Conservation (phyloP, 179 eudicot species). For the Sideroxylon spinosum region DNA sequence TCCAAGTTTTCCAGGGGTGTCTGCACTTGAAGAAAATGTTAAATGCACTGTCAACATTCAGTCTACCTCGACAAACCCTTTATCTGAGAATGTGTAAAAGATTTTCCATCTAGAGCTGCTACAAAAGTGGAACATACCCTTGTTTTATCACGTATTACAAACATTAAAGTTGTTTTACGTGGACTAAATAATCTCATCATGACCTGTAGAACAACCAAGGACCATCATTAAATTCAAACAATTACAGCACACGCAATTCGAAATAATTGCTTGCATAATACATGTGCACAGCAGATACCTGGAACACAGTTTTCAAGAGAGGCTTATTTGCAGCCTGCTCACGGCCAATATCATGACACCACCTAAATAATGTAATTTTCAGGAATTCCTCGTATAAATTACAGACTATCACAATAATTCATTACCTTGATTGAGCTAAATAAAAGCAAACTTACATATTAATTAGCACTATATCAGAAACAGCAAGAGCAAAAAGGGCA, state of each 20-base stretch:
- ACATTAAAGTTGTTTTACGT: constrained; percentile 95
- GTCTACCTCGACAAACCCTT: constrained; percentile 14
- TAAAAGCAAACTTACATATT: constrained; percentile 54
- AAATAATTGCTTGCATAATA: not conserved
- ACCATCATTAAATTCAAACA: constrained; percentile 9
- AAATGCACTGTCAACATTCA: constrained; percentile 11
- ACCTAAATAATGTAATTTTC: constrained; percentile 45
- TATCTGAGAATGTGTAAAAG: not conserved
- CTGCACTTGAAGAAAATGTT: constrained; percentile 36
- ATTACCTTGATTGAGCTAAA: constrained; percentile 1
- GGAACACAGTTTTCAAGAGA: constrained; percentile 93
- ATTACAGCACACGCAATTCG: not conserved
- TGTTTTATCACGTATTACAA: constrained; percentile 97
- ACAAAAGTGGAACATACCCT: constrained; percentile 47
- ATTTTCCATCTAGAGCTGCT: not conserved
- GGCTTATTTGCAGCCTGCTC: constrained; percentile 99
- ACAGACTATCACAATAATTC: not conserved
- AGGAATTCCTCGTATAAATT: constrained; percentile 11
- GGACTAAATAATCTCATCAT: constrained; percentile 99
- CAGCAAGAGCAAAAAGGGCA: constrained; percentile 81
- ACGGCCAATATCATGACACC: constrained; percentile 99
- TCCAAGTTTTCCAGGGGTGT: constrained; percentile 94
- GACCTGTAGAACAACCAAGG: constrained; percentile 46
- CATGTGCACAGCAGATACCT: constrained; percentile 40
- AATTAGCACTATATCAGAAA: constrained; percentile 76